Conservation (phyloP, 768 basidiomycete species). For the Podaxis sp. region DNA sequence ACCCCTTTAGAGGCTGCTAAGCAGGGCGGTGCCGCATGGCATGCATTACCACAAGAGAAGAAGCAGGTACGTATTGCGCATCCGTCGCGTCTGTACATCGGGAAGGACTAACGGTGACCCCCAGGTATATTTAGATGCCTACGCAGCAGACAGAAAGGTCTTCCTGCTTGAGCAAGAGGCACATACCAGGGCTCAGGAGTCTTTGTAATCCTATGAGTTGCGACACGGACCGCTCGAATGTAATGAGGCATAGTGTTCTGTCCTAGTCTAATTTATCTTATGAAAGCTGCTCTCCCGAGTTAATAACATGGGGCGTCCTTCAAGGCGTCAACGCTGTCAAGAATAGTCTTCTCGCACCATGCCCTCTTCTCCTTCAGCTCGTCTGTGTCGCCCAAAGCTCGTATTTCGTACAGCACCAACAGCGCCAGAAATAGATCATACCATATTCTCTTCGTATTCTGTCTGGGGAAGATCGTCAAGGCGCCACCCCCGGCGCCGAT, state of each 20-base stretch:
- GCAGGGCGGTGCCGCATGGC: slow-evolving; percentile 8
- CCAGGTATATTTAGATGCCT: not conserved
- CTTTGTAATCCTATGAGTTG: not conserved
- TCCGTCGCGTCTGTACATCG: not conserved
- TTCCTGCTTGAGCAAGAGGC: not conserved
- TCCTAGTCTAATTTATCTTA: not conserved
- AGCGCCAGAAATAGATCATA: slow-evolving; percentile 65
- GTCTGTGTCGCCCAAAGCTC: slow-evolving; percentile 5
- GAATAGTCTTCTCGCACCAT: slow-evolving; percentile 41
- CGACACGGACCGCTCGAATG: not conserved
- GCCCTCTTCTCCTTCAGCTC: slow-evolving; percentile 20
- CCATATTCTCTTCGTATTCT: slow-evolving; percentile 75
- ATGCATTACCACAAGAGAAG: slow-evolving; percentile 2
- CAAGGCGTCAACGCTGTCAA: slow-evolving; percentile 33
- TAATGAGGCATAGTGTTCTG: not conserved
- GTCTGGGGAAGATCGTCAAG: slow-evolving; percentile 54
- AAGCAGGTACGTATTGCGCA: slow-evolving; percentile 9
- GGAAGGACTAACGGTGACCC: not conserved
- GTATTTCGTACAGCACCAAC: slow-evolving; percentile 40
- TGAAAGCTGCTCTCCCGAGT: not conserved
- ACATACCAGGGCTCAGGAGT: not conserved
- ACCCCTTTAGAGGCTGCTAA: not conserved
- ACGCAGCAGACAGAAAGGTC: not conserved
- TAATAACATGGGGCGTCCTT: slow-evolving; percentile 50
- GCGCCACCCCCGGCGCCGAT: slow-evolving; percentile 40